Evolutionary conservation across 805 yeast species (phyloP).

Genomic region (Myxozyma neotropica): DNA sequence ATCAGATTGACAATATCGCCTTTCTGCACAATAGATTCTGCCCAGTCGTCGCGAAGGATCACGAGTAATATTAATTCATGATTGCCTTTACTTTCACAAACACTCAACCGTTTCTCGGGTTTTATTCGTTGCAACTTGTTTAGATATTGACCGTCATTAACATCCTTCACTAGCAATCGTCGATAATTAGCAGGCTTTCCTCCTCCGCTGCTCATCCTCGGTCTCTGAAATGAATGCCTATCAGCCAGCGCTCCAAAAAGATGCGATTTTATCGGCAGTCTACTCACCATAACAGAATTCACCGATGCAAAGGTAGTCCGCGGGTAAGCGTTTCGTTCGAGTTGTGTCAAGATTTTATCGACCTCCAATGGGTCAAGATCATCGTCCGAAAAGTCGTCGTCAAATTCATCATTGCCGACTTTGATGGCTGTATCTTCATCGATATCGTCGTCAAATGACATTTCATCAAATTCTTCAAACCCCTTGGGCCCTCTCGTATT

Average conservation of each 20-base stretch:
- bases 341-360: not conserved
- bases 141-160: slow-evolving; percentile 1
- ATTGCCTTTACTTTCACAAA: not conserved
- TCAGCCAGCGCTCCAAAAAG: too few relatives aligned
- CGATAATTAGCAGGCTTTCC: not conserved
- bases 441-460: not conserved
- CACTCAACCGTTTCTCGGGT: not conserved
- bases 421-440: not conserved
- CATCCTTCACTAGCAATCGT: not conserved
- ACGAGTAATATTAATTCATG: slow-evolving; percentile 3
- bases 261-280: not conserved
- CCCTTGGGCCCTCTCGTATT: not conserved
- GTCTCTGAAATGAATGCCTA: not conserved
- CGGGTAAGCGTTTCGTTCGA: not conserved
- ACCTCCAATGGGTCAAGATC: slow-evolving; percentile 14
- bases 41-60: slow-evolving; percentile 40
- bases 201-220: not conserved
- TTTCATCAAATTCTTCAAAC: slow-evolving; percentile 9
- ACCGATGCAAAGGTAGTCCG: not conserved
- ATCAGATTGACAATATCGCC: slow-evolving; percentile 43
- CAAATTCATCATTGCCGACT: not conserved
- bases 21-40: slow-evolving; percentile 25
- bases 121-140: slow-evolving; percentile 2
- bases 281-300: not conserved
- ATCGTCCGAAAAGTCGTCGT: slow-evolving; percentile 15